Evolutionary conservation across 2,329 filamentous ascomycete genomes (phyloP).

Genomic region (Triangularia setosa): DNA sequence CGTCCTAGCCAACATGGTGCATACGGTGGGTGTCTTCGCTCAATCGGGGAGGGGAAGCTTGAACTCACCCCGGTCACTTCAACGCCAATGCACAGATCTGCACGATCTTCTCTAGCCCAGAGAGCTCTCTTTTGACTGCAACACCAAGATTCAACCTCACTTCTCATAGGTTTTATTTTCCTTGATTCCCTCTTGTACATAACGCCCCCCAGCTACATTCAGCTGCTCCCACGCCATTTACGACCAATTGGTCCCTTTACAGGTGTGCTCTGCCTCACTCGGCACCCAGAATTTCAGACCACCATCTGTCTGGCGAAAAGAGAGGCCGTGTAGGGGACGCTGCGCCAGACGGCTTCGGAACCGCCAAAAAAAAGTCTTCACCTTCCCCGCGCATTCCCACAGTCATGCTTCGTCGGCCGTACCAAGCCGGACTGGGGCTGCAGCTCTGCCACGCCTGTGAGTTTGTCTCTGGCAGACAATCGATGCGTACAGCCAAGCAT

Average conservation of each 20-base stretch:
- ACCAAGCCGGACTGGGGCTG: conserved; percentile 10
- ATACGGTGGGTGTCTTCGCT: conserved; percentile 5
- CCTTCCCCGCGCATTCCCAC: not conserved
- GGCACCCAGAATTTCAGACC: not conserved
- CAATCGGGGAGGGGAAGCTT: conserved; percentile 10
- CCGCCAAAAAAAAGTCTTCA: not conserved
- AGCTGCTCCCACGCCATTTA: not conserved
- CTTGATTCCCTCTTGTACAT: not conserved
- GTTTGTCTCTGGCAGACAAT: conserved; percentile 26
- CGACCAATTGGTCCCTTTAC: not conserved
- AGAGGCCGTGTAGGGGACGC: not conserved
- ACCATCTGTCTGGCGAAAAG: not conserved
- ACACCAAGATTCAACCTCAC: conserved; percentile 4
- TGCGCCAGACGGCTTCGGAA: not conserved
- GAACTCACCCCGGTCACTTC: not conserved
- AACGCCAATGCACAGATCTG: conserved; percentile 24
- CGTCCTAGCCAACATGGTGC: not conserved
- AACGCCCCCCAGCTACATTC: not conserved
- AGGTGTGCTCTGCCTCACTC: not conserved
- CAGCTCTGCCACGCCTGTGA: conserved; percentile 29
- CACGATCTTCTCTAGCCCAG: conserved; percentile 12
- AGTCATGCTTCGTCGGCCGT: conserved; percentile 21
- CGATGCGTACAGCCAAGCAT: conserved; percentile 24
- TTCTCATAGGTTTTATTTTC: not conserved
- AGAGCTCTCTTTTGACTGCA: conserved; percentile 25